Conservation (phyloP, 1,139 yeast genomes). For the Saccharomyces hybrid region DNA sequence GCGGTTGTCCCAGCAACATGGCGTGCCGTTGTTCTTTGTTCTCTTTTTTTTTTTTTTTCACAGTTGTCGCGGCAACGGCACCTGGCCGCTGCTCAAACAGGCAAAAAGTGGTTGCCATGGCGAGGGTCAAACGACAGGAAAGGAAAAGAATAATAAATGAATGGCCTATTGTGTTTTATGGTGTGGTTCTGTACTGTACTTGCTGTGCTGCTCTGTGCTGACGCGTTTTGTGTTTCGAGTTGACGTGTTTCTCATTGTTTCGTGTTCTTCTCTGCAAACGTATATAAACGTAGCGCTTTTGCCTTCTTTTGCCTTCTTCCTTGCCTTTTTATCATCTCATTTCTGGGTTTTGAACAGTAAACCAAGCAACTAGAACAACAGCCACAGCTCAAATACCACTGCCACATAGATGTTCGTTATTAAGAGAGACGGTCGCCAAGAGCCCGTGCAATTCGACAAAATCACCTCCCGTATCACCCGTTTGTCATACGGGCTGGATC, state of each 20-base stretch:
- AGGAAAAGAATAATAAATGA: background rate
- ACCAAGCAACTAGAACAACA: background rate
- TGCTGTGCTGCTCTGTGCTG: background rate
- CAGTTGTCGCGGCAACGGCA: background rate
- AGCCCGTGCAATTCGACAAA: conserved; percentile 76
- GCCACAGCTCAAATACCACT: background rate
- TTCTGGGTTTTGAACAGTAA: background rate
- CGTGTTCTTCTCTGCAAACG: background rate
- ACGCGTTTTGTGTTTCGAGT: background rate
- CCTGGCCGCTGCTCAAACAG: background rate
- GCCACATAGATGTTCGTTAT: conserved; percentile 13
- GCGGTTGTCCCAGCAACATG: conserved; percentile 1
- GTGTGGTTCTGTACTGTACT: background rate
- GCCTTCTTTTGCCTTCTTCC: background rate
- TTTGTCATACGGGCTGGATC: conserved; percentile 75
- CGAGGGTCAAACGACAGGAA: background rate
- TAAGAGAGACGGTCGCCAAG: conserved; percentile 72
- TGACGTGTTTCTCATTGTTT: background rate
- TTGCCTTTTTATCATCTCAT: background rate
- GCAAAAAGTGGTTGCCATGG: conserved; percentile 1
- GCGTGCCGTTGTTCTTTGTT: background rate
- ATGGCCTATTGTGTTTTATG: background rate
- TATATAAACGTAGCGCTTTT: background rate
- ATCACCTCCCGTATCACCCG: conserved; percentile 59
- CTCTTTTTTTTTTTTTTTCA: background rate